Evolutionary conservation across 2,329 filamentous ascomycete species (phyloP), one percentile per base, ranked within the genome.

Genomic region (Paramyrothecium roridum): DNA sequence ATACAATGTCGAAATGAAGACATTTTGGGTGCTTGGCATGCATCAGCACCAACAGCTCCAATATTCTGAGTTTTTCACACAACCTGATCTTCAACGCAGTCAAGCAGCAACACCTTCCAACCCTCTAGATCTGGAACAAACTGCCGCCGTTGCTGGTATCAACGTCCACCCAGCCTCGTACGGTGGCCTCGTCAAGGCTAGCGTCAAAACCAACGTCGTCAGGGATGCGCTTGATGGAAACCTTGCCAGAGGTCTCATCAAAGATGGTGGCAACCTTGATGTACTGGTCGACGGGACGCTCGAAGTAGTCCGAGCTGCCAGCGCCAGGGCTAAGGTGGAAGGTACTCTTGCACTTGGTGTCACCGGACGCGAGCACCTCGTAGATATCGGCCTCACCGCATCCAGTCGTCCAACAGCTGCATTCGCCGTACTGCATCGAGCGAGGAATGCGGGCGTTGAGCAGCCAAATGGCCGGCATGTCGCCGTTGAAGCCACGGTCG

Each of bases 361-460:
- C 84, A 26, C 88, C 89, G 1, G 79, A 69, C 57, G 80, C 77
- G 45, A 93, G 82, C 22, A 90, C 80, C 73, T 93, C 90, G 64
- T 88, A 86, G 53, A 92, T 79, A 65, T 93, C 90, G 58, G 89
- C 83, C 73, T 93, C 90, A 63, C 88, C 89, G 67, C 89, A 92
- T 40, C 83, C 64, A 67, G 73, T 77, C 13, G 71, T 72, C 88
- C 88, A 92, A 78, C 90, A 93, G 56, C 84, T 89, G 78, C 89
- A 93, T 2, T 73, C 73, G 59, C 80, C 79, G 74, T 92, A 92
- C 70, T 92, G 88, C 6, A 81, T 75, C 6, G 87, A 86, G 57
- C 85, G 85, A 23, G 88, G 84, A 58, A 93, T 90, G 57, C 83
- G 80, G 19, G 83, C 85, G 72, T 93, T 93, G 57, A 93, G 81